These are phyloP conservation scores for Mucor lusitanicus DNA, from an alignment of 371 early-diverging fungal genomes.

Conservation along the genomic window DNA sequence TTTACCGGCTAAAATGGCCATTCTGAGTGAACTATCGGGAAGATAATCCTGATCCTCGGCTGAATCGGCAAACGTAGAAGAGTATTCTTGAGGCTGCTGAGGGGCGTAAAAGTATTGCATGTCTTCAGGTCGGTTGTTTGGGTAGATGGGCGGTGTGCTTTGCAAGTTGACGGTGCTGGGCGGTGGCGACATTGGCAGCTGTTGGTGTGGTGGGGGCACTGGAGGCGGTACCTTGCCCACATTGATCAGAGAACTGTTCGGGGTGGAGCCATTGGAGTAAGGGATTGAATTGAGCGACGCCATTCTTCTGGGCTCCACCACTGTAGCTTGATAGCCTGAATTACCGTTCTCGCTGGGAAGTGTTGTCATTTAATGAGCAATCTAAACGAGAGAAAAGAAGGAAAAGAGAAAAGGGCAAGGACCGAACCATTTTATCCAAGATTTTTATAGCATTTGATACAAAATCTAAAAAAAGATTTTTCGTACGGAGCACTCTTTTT, in stretches of 20 bases:
- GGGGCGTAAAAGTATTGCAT: background rate
- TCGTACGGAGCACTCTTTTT: background rate
- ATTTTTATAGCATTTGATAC: background rate
- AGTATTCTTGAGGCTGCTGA: background rate
- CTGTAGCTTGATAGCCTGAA: background rate
- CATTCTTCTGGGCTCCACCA: background rate
- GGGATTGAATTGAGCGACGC: background rate
- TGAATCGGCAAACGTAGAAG: background rate
- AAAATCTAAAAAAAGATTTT: slow-evolving; percentile 1
- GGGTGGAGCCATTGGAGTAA: background rate
- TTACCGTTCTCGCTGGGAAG: background rate
- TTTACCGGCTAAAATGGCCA: slow-evolving; percentile 14
- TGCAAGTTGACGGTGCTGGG: background rate
- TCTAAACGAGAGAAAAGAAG: background rate
- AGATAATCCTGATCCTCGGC: slow-evolving; percentile 17
- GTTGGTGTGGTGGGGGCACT: background rate
- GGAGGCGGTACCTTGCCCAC: background rate
- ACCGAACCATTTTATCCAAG: background rate
- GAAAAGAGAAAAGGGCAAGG: background rate
- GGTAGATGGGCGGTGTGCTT: background rate
- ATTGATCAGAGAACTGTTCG: background rate
- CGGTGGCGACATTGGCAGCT: slow-evolving; percentile 1
- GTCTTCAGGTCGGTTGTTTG: slow-evolving; percentile 8
- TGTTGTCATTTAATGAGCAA: slow-evolving; percentile 4
- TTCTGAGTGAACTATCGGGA: slow-evolving; percentile 18